Conservation (phyloP, 2,329 filamentous ascomycete species). For the Phyllosticta ampelicida region DNA sequence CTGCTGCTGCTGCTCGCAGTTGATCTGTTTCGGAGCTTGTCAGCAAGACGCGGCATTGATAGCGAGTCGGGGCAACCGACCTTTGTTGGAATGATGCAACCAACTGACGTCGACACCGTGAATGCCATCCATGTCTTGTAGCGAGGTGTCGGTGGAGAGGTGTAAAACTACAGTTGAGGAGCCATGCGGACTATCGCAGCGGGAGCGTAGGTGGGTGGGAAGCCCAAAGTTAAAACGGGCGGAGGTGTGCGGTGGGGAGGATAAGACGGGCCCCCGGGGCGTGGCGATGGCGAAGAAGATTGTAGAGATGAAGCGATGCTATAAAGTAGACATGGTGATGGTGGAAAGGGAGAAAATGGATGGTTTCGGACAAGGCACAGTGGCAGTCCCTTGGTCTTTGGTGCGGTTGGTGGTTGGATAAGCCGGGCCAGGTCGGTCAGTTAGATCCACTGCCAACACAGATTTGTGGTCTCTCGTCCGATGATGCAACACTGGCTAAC, state of each 20-base stretch:
- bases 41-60: background rate
- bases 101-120: conserved; percentile 81
- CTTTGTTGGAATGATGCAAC: conserved; percentile 78
- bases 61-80: conserved; percentile 40
- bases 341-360: background rate
- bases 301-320: background rate
- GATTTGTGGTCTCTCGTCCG: background rate
- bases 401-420: background rate
- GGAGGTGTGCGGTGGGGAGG: background rate
- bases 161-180: background rate
- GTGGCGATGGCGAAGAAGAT: background rate
- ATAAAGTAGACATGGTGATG: background rate
- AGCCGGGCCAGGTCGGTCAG: background rate
- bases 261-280: background rate
- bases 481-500: background rate
- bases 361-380: background rate
- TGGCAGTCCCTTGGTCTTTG: background rate
- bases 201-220: background rate
- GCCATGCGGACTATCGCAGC: background rate
- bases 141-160: background rate
- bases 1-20: background rate
- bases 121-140: conserved; percentile 59
- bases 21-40: background rate
- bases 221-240: background rate
- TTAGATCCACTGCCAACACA: background rate